Conservation (phyloP, 768 basidiomycete species). For the Amyloporia xantha region DNA sequence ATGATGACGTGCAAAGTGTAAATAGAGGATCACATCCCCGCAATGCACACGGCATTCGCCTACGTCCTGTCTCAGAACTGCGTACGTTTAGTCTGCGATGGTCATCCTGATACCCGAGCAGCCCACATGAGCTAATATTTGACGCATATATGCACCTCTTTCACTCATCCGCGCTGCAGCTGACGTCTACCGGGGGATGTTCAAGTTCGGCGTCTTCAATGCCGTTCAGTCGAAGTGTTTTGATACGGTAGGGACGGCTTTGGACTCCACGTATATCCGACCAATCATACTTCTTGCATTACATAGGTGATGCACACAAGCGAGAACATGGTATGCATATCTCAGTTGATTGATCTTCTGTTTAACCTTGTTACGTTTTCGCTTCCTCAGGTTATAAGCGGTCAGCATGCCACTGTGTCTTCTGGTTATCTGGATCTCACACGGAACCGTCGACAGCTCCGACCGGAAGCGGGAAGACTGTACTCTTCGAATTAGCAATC, state of each 20-base stretch:
- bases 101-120: not conserved
- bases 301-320: slow-evolving; percentile 56
- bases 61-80: slow-evolving; percentile 69
- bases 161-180: slow-evolving; percentile 38
- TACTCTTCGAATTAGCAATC: slow-evolving; percentile 87
- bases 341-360: slow-evolving; percentile 2
- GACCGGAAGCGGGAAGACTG: slow-evolving; percentile 95
- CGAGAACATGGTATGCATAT: slow-evolving; percentile 52
- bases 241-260: slow-evolving; percentile 47
- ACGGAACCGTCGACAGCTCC: slow-evolving; percentile 51
- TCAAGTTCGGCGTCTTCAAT: slow-evolving; percentile 90
- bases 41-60: slow-evolving; percentile 38
- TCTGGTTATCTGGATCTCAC: slow-evolving; percentile 4
- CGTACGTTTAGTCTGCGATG: slow-evolving; percentile 36
- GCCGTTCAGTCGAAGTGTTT: slow-evolving; percentile 84
- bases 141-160: slow-evolving; percentile 8
- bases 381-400: slow-evolving; percentile 58
- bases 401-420: slow-evolving; percentile 31
- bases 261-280: not conserved
- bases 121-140: not conserved
- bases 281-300: not conserved
- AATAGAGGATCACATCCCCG: slow-evolving; percentile 23
- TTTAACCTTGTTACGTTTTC: not conserved
- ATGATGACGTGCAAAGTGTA: not conserved
- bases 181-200: slow-evolving; percentile 71